These are phyloP conservation scores for Fusarium marasasianum DNA, from an alignment of 2,329 filamentous ascomycete genomes.

Conservation along the genomic window DNA sequence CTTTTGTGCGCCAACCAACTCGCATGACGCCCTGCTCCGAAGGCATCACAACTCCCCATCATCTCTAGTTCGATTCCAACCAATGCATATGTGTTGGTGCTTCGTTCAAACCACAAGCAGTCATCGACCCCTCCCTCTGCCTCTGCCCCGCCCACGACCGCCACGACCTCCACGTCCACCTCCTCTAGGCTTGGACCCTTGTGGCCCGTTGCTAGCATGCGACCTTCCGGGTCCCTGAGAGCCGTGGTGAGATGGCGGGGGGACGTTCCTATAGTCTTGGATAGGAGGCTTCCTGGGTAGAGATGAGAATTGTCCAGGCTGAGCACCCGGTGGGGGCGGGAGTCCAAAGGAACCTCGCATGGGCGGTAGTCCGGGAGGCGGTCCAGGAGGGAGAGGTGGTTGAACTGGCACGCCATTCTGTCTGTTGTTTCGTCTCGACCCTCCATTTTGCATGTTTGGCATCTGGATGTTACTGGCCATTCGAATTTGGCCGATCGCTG, in stretches of 20 bases:
- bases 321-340: slow-evolving; percentile 39
- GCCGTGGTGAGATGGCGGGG: slow-evolving; percentile 40
- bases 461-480: slow-evolving; percentile 54
- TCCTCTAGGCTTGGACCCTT: slow-evolving; percentile 32
- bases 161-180: slow-evolving; percentile 39
- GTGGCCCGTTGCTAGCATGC: slow-evolving; percentile 27
- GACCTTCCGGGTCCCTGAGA: slow-evolving; percentile 18
- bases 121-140: slow-evolving; percentile 44
- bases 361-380: slow-evolving; percentile 45
- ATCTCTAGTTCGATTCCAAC: slow-evolving; percentile 12
- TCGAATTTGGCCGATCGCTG: slow-evolving; percentile 49
- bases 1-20: slow-evolving; percentile 34
- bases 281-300: slow-evolving; percentile 46
- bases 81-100: background rate
- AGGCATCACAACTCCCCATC: slow-evolving; percentile 18
- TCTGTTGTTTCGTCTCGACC: slow-evolving; percentile 25
- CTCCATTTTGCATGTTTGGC: slow-evolving; percentile 37
- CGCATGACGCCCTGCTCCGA: slow-evolving; percentile 15
- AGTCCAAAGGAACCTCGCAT: slow-evolving; percentile 34
- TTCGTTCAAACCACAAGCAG: background rate
- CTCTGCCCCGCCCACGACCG: slow-evolving; percentile 43
- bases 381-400: slow-evolving; percentile 53
- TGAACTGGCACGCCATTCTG: slow-evolving; percentile 38
- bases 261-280: slow-evolving; percentile 44
- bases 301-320: slow-evolving; percentile 36